These are phyloP conservation scores for Syzygium aromaticum DNA, from an alignment of 345 rosid genomes.

Conservation along the genomic window DNA sequence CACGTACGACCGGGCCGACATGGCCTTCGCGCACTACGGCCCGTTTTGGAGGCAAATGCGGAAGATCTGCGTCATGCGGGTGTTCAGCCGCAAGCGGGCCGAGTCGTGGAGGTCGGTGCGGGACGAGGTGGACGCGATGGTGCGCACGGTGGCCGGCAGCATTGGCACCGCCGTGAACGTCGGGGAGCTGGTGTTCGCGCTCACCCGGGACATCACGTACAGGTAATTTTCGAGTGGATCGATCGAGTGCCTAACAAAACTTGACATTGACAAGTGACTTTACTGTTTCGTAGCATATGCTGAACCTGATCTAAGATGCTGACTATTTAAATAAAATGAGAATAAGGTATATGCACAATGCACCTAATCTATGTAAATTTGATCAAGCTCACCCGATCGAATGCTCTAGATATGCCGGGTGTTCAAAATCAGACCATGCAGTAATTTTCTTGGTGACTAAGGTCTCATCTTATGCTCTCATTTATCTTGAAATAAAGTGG, in stretches of 20 bases:
- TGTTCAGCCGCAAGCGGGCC: conserved; percentile 85
- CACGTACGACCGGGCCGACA: conserved; percentile 85
- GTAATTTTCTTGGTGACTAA: not conserved
- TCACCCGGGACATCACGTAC: conserved; percentile 72
- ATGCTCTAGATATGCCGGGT: too few species aligned
- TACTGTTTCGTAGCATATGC: not conserved
- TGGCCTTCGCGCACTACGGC: conserved; percentile 97
- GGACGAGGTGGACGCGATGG: conserved; percentile 61
- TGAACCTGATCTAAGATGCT: not conserved
- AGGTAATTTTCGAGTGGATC: conserved; percentile 53
- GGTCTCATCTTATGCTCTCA: not conserved
- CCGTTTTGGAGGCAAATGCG: conserved; percentile 99
- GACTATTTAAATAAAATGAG: not conserved
- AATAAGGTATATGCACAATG: too few species aligned
- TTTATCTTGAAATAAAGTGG: not conserved
- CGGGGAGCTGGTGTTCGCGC: conserved; percentile 61
- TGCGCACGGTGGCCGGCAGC: conserved; percentile 28
- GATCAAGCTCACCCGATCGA: too few species aligned
- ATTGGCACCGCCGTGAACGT: conserved; percentile 52
- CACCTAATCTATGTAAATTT: too few species aligned
- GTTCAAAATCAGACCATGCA: not conserved
- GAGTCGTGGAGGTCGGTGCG: conserved; percentile 94
- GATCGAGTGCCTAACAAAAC: not conserved
- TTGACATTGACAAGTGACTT: not conserved
- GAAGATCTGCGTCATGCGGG: conserved; percentile 78